phyloP scores from a whole-genome alignment of 441 rosid genomes.

The Euphorbia corollata region DNA sequence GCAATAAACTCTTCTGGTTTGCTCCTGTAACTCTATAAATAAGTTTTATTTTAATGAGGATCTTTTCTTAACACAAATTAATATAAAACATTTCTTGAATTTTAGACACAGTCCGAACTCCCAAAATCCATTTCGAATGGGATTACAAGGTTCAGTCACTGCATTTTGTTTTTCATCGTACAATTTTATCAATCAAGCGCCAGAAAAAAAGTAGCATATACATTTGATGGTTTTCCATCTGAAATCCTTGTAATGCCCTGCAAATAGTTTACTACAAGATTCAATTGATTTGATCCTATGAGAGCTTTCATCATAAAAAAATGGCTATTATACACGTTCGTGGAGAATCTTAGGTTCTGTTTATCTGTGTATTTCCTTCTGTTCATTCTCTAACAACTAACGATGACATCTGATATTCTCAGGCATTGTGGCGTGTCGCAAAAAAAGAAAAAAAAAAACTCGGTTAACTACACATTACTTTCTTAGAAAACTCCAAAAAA shows the following conservation, averaged over 20 bases:
- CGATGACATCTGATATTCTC: neutral
- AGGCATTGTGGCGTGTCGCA: neutral
- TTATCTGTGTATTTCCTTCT: neutral
- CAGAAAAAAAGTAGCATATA: neutral
- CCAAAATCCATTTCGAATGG: neutral
- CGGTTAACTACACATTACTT: slow-evolving; percentile 8
- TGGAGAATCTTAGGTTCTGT: neutral
- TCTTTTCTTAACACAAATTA: too few relatives aligned
- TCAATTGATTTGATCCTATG: neutral
- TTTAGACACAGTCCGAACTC: neutral
- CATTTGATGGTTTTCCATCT: neutral
- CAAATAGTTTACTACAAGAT: slow-evolving; percentile 2
- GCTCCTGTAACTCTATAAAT: too few relatives aligned
- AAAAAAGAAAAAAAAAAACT: slow-evolving; percentile 12
- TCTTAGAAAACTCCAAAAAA: slow-evolving; percentile 73
- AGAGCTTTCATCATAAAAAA: slow-evolving; percentile 4
- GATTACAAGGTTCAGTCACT: neutral
- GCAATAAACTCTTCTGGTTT: too few relatives aligned
- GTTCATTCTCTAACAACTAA: slow-evolving; percentile 11
- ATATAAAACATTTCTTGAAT: neutral
- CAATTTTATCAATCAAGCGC: neutral
- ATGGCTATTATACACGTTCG: neutral
- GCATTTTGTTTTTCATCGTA: neutral
- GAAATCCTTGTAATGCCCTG: neutral
- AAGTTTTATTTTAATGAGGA: too few relatives aligned